These are phyloP conservation scores for Rasamsonia emersonii DNA, from an alignment of 2,329 filamentous ascomycete genomes.

Conservation along the genomic window DNA sequence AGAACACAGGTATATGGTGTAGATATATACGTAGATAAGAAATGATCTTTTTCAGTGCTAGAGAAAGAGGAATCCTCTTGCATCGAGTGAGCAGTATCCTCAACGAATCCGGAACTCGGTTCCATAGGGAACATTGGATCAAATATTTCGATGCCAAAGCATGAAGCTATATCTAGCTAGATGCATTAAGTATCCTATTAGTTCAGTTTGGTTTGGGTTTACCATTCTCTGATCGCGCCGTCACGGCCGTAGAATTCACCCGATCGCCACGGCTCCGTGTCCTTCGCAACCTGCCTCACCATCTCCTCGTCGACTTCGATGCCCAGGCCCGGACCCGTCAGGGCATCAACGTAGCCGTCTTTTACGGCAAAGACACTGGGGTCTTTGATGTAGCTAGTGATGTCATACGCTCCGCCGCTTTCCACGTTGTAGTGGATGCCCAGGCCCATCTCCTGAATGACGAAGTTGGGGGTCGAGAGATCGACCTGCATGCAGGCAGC, in stretches of 20 bases:
- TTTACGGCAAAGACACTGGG: slow-evolving; percentile 56
- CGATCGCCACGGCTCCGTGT: slow-evolving; percentile 55
- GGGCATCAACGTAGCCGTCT: slow-evolving; percentile 55
- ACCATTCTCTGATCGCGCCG: slow-evolving; percentile 62
- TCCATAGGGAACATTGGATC: too few species aligned
- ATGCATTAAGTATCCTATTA: too few species aligned
- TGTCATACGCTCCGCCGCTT: slow-evolving; percentile 52
- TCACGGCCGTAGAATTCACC: slow-evolving; percentile 62
- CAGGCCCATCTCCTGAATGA: slow-evolving; percentile 68
- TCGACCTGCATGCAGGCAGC: slow-evolving; percentile 63
- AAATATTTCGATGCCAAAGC: too few species aligned
- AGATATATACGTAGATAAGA: too few species aligned
- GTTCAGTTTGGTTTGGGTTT: too few species aligned
- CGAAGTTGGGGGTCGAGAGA: slow-evolving; percentile 53
- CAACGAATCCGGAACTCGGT: too few species aligned
- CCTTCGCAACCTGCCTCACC: slow-evolving; percentile 50
- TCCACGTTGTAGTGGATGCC: slow-evolving; percentile 69
- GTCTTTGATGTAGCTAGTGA: slow-evolving; percentile 58
- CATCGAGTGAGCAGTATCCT: too few species aligned
- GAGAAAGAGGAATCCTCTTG: too few species aligned
- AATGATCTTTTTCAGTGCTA: too few species aligned
- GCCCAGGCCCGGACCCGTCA: slow-evolving; percentile 54
- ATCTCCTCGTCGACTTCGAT: slow-evolving; percentile 64
- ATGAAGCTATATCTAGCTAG: too few species aligned
- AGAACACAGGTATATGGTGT: too few species aligned